Evolutionary conservation across 2,329 filamentous ascomycete genomes (phyloP).

Genomic region (Uncinocarpus reesii): DNA sequence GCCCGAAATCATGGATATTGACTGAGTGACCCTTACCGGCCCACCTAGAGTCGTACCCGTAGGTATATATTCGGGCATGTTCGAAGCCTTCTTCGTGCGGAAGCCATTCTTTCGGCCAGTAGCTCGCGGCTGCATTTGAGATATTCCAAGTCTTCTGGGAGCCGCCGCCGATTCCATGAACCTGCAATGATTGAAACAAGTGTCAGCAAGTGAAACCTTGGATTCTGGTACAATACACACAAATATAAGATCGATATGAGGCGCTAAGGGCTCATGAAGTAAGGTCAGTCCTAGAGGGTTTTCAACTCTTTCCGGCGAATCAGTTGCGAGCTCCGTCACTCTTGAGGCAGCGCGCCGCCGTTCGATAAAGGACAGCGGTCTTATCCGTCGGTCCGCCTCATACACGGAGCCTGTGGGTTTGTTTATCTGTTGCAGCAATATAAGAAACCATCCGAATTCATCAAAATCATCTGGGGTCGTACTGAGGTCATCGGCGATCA

Average conservation of each 20-base stretch:
- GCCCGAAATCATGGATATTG: slow-evolving; percentile 10
- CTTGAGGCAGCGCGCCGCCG: neutral
- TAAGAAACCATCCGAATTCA: neutral
- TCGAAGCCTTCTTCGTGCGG: slow-evolving; percentile 24
- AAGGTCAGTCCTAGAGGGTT: slow-evolving; percentile 11
- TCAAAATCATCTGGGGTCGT: neutral
- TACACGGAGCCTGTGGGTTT: neutral
- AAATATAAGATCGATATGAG: slow-evolving; percentile 27
- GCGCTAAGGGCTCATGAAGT: slow-evolving; percentile 5
- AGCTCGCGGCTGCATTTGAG: slow-evolving; percentile 17
- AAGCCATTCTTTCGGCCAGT: slow-evolving; percentile 31
- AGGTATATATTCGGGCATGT: slow-evolving; percentile 27
- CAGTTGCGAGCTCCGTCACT: neutral
- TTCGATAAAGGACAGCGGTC: neutral
- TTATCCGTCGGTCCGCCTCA: neutral
- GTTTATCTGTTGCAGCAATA: neutral
- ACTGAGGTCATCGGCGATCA: too few relatives aligned
- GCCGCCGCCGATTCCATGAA: slow-evolving; percentile 33
- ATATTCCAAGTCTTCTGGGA: slow-evolving; percentile 30
- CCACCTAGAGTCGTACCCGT: slow-evolving; percentile 16
- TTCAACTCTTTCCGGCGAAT: neutral
- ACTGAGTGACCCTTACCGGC: neutral
- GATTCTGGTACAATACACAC: slow-evolving; percentile 7
- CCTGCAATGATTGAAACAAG: neutral
- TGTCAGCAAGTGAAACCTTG: neutral